Base-by-base conservation (phyloP, 2,329 filamentous ascomycete genomes). In the Exophiala bonariae region DNA sequence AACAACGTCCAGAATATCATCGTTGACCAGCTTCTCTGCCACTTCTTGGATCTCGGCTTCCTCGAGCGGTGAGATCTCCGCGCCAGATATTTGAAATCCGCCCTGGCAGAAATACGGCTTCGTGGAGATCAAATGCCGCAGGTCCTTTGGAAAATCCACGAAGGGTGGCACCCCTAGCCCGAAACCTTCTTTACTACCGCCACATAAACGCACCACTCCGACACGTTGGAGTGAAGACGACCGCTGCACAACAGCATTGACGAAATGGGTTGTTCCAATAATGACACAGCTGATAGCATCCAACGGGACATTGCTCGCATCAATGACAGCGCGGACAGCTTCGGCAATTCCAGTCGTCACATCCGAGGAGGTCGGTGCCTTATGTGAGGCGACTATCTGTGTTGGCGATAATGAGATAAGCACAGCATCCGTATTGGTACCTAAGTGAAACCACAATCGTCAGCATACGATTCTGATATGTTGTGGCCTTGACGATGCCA, bases 211-310 rank as follows among this genome's bases (percentile, higher is more conserved):
- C 22, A 53, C 43, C 3, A 50, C 47, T 11, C 42, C 50, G 23
- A 53, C 50, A 11, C 42, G 46, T 17, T 46, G 36, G 7, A 53
- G 43, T 3, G 33, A 40, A 19, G 46, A 31, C 26, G 43, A 47
- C 1, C 48, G 37, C 44, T 54, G 43, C 9, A 50, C 47, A 6
- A 54, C 47, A 3, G 53, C 53, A 49, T 78, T 78, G 36, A 77
- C 68, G 49, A 78, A 77, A 60, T 76, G 72, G 0, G 77, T 80
- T 2, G 75, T 78, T 19, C 76, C 75, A 41, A 79, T 71, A 6
- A 73, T 76, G 3, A 78, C 69, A 47, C 71, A 74, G 13, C 63
- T 66, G 44, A 76, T 63, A 32, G 63, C 54, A 1, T 64, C 51
- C 0, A 61, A 56, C 8, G 63, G 57, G 2, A 69, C 54, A 3